Conservation (phyloP, 139 green algal species). For the Picochlorum sp. region DNA sequence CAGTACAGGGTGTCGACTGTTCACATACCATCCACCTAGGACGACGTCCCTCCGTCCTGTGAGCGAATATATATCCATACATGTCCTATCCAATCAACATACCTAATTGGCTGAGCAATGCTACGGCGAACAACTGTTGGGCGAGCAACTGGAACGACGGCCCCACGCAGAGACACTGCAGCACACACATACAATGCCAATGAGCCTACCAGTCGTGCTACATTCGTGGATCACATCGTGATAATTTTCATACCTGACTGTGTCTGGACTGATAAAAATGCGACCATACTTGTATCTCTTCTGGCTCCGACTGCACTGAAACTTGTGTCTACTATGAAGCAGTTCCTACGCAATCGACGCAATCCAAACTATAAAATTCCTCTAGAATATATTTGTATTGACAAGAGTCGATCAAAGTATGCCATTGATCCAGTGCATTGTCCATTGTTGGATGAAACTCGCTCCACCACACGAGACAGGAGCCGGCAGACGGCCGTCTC, state of each 20-base stretch:
- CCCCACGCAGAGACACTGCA: background rate
- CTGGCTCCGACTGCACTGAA: too few relatives aligned
- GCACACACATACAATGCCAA: background rate
- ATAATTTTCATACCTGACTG: background rate
- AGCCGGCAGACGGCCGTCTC: too few relatives aligned
- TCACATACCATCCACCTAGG: background rate
- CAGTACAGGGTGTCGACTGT: background rate
- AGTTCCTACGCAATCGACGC: too few relatives aligned
- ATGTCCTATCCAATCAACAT: background rate
- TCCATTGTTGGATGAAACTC: too few relatives aligned
- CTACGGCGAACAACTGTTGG: constrained; percentile 1
- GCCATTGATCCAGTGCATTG: too few relatives aligned
- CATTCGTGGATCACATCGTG: background rate
- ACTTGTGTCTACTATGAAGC: too few relatives aligned
- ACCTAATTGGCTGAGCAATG: constrained; percentile 3
- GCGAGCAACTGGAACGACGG: background rate
- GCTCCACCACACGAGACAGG: too few relatives aligned
- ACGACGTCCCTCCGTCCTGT: too few relatives aligned
- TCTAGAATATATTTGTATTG: too few relatives aligned
- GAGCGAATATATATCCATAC: background rate
- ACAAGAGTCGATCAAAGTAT: too few relatives aligned
- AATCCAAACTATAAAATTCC: too few relatives aligned
- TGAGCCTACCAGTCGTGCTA: background rate
- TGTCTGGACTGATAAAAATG: constrained; percentile 1
- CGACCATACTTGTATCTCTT: background rate